Conservation (phyloP, 495 filamentous ascomycete species). For the Aspergillus incahuasiensis region DNA sequence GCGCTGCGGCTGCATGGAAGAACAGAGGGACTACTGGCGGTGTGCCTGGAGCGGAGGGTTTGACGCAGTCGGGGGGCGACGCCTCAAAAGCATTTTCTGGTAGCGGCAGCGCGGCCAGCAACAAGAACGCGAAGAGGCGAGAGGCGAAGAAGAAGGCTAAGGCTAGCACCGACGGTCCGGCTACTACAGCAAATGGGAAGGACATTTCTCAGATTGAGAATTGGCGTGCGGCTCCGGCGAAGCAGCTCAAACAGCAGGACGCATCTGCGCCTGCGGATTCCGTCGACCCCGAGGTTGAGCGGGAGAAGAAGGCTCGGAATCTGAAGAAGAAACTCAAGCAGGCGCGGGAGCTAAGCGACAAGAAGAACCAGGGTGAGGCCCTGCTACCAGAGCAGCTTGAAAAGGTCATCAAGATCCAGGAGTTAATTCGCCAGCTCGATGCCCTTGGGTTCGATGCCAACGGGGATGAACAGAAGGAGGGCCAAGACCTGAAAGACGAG, state of each 20-base stretch:
- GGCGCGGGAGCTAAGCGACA: constrained; percentile 81
- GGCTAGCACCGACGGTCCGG: constrained; percentile 37
- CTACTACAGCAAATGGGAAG: constrained; percentile 30
- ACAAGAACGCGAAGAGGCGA: constrained; percentile 91
- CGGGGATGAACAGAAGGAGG: constrained; percentile 47
- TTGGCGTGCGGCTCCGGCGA: constrained; percentile 23
- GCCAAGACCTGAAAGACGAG: constrained; percentile 10
- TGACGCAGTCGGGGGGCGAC: constrained; percentile 48
- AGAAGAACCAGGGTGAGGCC: constrained; percentile 79
- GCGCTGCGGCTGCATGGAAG: constrained; percentile 80
- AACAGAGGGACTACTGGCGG: constrained; percentile 55
- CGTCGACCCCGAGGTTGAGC: constrained; percentile 68
- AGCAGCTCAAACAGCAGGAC: constrained; percentile 21
- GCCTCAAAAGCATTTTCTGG: constrained; percentile 19
- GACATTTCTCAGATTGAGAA: constrained; percentile 31
- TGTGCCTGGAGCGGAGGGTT: constrained; percentile 71
- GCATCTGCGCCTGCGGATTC: constrained; percentile 21
- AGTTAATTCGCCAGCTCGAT: constrained; percentile 85
- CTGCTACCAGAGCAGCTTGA: constrained; percentile 93
- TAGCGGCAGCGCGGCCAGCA: constrained; percentile 50
- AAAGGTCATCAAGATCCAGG: constrained; percentile 95
- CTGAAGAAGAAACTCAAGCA: constrained; percentile 96
- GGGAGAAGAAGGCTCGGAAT: constrained; percentile 86
- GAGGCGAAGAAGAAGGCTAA: constrained; percentile 89
- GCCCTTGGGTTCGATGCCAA: constrained; percentile 75